Conservation (phyloP, 192 early-diverging fungal genomes). For the Coemansia interrupta region DNA sequence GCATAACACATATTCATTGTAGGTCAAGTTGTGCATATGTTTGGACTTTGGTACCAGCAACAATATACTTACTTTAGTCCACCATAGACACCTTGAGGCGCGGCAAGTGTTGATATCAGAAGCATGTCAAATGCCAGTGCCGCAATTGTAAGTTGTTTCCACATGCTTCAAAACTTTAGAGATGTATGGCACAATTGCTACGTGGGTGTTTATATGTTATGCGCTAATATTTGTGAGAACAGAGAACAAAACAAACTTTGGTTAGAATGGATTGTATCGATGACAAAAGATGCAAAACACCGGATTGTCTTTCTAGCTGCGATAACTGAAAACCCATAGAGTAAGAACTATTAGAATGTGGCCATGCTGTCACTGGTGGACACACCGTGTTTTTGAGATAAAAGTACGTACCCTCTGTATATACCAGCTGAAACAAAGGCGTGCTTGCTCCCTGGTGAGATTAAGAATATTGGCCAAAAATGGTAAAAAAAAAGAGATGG, state of each 20-base stretch:
- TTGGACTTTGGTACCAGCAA: no score
- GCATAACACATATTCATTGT: background rate
- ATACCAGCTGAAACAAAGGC: background rate
- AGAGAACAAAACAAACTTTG: no score
- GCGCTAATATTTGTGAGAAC: background rate
- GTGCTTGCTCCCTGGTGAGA: background rate
- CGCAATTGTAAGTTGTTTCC: slow-evolving; percentile 41
- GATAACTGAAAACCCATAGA: no score
- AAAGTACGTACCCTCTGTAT: background rate
- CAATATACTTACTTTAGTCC: slow-evolving; percentile 14
- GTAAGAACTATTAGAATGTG: no score
- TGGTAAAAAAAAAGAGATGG: background rate
- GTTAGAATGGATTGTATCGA: no score
- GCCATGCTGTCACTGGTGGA: no score
- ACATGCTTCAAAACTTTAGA: slow-evolving; percentile 19
- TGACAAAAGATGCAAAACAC: no score
- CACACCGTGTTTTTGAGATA: no score
- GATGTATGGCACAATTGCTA: no score
- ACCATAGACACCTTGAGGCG: slow-evolving; percentile 8
- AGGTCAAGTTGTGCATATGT: background rate
- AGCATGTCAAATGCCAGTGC: slow-evolving; percentile 40
- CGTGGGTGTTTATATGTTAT: background rate
- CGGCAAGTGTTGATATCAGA: slow-evolving; percentile 5
- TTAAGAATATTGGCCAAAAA: background rate
- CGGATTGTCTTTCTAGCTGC: no score